Evolutionary conservation across 306 rosid species (phyloP).

Genomic region (Sindora glabra): DNA sequence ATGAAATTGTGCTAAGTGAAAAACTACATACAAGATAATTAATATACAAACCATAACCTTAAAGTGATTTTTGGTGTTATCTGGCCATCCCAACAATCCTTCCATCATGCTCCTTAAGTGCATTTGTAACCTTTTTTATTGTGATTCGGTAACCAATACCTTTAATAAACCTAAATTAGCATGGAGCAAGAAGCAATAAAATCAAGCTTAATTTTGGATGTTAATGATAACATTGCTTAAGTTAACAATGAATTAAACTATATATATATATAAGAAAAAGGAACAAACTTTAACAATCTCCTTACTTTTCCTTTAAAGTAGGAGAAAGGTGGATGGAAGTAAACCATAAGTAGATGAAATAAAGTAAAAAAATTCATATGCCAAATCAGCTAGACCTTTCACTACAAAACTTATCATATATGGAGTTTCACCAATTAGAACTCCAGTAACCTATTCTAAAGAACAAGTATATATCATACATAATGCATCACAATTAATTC

Average conservation of each 20-base stretch:
- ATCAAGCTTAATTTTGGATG: neutral
- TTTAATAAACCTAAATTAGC: conserved; percentile 83
- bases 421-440: conserved; percentile 65
- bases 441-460: conserved; percentile 62
- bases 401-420: conserved; percentile 83
- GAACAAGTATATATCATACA: neutral
- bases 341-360: conserved; percentile 54
- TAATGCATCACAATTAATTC: neutral
- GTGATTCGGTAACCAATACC: conserved; percentile 84
- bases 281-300: conserved; percentile 68
- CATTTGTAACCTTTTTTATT: conserved; percentile 57
- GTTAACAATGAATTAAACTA: neutral
- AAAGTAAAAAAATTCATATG: conserved; percentile 87
- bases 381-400: conserved; percentile 92
- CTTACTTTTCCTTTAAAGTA: conserved; percentile 54
- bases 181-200: conserved; percentile 34
- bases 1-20: neutral
- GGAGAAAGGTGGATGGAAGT: conserved; percentile 62
- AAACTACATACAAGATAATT: too few species aligned
- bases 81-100: conserved; percentile 85
- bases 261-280: conserved; percentile 4
- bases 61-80: conserved; percentile 66
- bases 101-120: too few species aligned
- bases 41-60: conserved; percentile 59
- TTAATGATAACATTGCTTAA: neutral